A percentile compares a stretch with the other conserved stretches of the same genome.
Evolutionary conservation across 2,329 filamentous ascomycete genomes (phyloP).

Genomic region (Microsporum canis): DNA sequence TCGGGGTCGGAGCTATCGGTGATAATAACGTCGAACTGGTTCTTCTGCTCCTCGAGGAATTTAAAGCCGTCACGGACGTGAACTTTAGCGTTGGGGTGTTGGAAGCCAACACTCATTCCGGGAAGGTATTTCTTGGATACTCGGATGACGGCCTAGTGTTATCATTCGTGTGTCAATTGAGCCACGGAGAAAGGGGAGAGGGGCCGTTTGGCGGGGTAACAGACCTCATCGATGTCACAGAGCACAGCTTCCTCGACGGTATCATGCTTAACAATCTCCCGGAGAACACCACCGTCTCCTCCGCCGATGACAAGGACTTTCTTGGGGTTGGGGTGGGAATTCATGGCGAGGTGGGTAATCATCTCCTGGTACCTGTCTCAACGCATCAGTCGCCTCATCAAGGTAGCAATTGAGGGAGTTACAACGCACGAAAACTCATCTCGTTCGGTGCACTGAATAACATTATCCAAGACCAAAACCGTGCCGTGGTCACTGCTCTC

Average conservation of each 20-base stretch:
- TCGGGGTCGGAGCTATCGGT: conserved; percentile 97
- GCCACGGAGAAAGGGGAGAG: not conserved
- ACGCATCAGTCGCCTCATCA: not conserved
- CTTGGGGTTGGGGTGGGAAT: conserved; percentile 96
- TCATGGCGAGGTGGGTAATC: conserved; percentile 98
- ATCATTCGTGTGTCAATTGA: not conserved
- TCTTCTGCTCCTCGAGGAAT: conserved; percentile 93
- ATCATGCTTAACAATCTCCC: conserved; percentile 98
- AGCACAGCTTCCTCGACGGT: conserved; percentile 90
- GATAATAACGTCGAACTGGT: conserved; percentile 98
- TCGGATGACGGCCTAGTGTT: conserved; percentile 70
- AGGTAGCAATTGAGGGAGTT: conserved; percentile 16
- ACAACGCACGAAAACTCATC: conserved; percentile 74
- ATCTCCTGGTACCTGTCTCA: conserved; percentile 79
- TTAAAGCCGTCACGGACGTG: conserved; percentile 98
- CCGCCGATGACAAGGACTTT: conserved; percentile 97
- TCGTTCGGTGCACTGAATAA: conserved; percentile 96
- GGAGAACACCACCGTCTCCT: conserved; percentile 92
- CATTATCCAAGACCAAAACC: conserved; percentile 94
- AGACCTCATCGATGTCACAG: conserved; percentile 93
- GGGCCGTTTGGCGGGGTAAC: conserved; percentile 1
- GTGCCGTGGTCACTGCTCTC: conserved; percentile 95
- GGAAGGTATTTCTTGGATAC: conserved; percentile 97
- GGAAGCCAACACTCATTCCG: conserved; percentile 82
- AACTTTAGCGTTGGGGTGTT: conserved; percentile 84